Evolutionary conservation across 2,329 filamentous ascomycete species (phyloP).

Genomic region (Parafenestella ontariensis): DNA sequence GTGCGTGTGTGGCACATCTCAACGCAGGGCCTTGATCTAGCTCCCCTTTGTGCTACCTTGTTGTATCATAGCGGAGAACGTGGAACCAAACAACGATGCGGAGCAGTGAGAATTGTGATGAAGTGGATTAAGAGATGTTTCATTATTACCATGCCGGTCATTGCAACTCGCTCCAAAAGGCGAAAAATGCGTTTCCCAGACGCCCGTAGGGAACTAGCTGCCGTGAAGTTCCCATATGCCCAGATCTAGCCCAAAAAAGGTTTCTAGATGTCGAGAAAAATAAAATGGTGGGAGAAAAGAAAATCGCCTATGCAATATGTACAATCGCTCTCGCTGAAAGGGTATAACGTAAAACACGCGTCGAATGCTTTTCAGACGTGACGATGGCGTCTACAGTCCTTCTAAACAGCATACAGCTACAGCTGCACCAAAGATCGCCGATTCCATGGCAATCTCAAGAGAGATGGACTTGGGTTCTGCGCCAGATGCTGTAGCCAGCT

Average conservation of each 20-base stretch:
- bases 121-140: background rate
- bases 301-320: slow-evolving; percentile 8
- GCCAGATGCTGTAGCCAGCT: slow-evolving; percentile 56
- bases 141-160: background rate
- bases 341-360: slow-evolving; percentile 8
- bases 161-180: background rate
- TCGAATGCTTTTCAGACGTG: background rate
- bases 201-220: slow-evolving; percentile 6
- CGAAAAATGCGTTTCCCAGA: background rate
- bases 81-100: background rate
- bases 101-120: background rate
- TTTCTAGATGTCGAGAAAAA: slow-evolving; percentile 5
- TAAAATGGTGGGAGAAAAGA: background rate
- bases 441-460: slow-evolving; percentile 74
- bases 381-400: slow-evolving; percentile 19
- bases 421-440: slow-evolving; percentile 76
- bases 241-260: background rate
- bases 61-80: background rate
- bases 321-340: slow-evolving; percentile 19
- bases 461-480: slow-evolving; percentile 58
- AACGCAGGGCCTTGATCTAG: background rate
- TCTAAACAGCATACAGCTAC: slow-evolving; percentile 63
- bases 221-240: slow-evolving; percentile 15
- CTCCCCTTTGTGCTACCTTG: background rate
- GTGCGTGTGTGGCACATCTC: too few species aligned